A percentile compares a stretch with the other conserved stretches of the same genome.
Evolutionary conservation across 139 green algal species (phyloP).

Genomic region (Coelastrella sp.): DNA sequence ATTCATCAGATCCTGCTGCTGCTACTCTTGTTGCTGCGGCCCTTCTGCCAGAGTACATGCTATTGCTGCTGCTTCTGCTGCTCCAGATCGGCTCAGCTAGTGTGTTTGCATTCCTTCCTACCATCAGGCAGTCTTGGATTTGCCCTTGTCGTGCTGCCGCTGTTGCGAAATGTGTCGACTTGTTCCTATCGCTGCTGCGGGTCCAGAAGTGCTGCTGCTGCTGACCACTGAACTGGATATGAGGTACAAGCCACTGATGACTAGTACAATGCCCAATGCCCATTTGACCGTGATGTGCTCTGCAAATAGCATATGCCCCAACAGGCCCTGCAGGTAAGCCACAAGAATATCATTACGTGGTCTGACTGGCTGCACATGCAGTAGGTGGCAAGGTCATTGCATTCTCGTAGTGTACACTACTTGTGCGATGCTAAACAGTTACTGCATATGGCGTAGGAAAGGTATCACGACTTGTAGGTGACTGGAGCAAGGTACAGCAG

Average conservation of each 20-base stretch:
- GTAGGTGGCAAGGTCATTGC: too few relatives aligned
- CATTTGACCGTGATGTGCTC: slow-evolving; percentile 44
- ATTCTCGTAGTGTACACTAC: too few relatives aligned
- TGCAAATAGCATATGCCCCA: slow-evolving; percentile 52
- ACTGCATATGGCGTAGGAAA: too few relatives aligned
- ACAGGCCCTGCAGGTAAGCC: slow-evolving; percentile 32
- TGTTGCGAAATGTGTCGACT: neutral
- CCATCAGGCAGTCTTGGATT: neutral
- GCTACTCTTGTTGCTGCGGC: neutral
- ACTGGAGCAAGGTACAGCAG: neutral
- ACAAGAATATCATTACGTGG: neutral
- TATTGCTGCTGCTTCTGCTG: too few relatives aligned
- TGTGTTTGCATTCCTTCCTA: too few relatives aligned
- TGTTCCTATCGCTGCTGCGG: slow-evolving; percentile 2
- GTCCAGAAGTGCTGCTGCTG: slow-evolving; percentile 18
- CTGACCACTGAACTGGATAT: slow-evolving; percentile 30
- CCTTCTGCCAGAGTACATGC: neutral
- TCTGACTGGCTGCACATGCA: neutral
- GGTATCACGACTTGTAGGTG: neutral
- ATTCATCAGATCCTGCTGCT: neutral
- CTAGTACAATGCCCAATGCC: slow-evolving; percentile 37
- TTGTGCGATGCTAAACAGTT: too few relatives aligned
- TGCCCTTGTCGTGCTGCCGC: neutral
- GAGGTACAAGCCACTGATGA: slow-evolving; percentile 41
- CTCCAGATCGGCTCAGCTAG: too few relatives aligned